Conservation (phyloP, 306 rosid genomes). For the Vicia villosa region DNA sequence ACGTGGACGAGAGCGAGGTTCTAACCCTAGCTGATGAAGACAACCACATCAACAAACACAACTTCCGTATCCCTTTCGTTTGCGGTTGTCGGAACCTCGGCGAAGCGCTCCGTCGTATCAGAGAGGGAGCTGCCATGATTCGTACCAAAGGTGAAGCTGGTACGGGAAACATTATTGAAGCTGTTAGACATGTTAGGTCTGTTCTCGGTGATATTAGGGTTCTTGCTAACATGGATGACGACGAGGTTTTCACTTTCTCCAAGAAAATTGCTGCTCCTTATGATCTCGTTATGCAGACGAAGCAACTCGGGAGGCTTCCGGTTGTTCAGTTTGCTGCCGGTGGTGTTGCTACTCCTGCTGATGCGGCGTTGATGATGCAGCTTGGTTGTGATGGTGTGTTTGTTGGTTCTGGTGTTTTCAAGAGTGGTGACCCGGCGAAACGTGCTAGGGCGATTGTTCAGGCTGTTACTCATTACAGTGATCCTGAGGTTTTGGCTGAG, state of each 20-base stretch:
- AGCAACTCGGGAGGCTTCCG: slow-evolving; percentile 86
- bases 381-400: slow-evolving; percentile 88
- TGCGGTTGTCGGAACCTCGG: slow-evolving; percentile 90
- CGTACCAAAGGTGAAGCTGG: slow-evolving; percentile 91
- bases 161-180: slow-evolving; percentile 77
- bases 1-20: slow-evolving; percentile 88
- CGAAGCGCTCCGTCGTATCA: slow-evolving; percentile 77
- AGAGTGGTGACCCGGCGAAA: slow-evolving; percentile 83
- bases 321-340: slow-evolving; percentile 91
- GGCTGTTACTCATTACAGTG: slow-evolving; percentile 84
- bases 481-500: slow-evolving; percentile 76
- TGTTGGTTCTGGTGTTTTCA: slow-evolving; percentile 87
- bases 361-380: slow-evolving; percentile 93
- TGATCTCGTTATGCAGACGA: slow-evolving; percentile 89
- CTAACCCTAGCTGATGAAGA: slow-evolving; percentile 77
- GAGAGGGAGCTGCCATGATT: slow-evolving; percentile 94
- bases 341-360: slow-evolving; percentile 87
- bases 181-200: slow-evolving; percentile 81
- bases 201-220: slow-evolving; percentile 78
- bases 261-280: slow-evolving; percentile 80
- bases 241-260: slow-evolving; percentile 80
- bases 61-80: slow-evolving; percentile 80
- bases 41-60: slow-evolving; percentile 88
- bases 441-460: slow-evolving; percentile 84
- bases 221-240: slow-evolving; percentile 81